Base-by-base conservation (phyloP, 345 rosid genomes). In the Rubroshorea leprosula region DNA sequence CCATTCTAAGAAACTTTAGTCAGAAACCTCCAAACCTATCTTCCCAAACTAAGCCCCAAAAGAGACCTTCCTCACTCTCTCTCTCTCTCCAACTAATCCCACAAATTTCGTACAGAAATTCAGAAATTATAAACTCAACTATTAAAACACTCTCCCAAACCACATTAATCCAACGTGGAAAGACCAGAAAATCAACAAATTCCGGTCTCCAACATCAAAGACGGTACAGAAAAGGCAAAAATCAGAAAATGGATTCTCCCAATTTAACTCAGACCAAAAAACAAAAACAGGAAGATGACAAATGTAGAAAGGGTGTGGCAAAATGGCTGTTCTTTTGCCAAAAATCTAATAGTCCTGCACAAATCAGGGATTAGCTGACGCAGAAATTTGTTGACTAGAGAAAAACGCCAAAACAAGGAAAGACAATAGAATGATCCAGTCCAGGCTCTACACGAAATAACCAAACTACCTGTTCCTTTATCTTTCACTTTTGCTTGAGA, bases 1-100 rank as follows among this genome's bases (percentile, higher is more conserved):
- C 65, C 72, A 75, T n/a, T n/a, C 2, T 58, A 19, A 61, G 21
- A 38, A 47, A 69, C 47, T 53, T 59, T 26, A 54, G 51, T 21
- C 61, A 45, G 43, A 43, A 51, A 64, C 60, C 43, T 27, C 11
- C 20, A 17, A 58, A 11, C 23, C 26, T 66, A 54, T 45, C 7
- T 16, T 60, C 43, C 25, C 49, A 66, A 61, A 23, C 15, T 31
- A 25, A 38, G 23, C 48, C 52, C 55, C 45, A 6, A 8, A 53
- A 49, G 27, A 23, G 26, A 23, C 22, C 27, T 21, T 18, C n/a
- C n/a, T n/a, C n/a, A n/a, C n/a, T n/a, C n/a, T n/a, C n/a, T n/a
- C n/a, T 21, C 24, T 49, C 24, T 10, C 19, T 39, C 45, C 12
- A 39, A 14, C 16, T 7, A 39, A 39, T 39, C 39, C 23, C 9